Percentiles rank a stretch among this genome's conserved stretches.
Conservation (phyloP, 2,329 filamentous ascomycete species). For the Gnomoniopsis smithogilvyi region DNA sequence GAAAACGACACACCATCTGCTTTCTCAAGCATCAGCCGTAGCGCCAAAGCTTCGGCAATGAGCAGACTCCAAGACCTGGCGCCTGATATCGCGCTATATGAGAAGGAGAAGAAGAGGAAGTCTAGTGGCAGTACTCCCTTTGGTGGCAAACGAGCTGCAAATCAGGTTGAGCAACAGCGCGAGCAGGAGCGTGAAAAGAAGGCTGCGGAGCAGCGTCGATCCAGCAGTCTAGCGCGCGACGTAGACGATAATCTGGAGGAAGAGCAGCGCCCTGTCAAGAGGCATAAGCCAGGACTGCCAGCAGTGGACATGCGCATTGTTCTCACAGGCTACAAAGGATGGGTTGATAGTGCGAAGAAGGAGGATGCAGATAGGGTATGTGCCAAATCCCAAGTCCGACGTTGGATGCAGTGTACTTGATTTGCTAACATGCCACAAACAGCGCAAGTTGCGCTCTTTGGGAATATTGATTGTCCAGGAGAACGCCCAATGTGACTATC, state of each 20-base stretch:
- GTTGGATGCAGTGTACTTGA: slow-evolving; percentile 18
- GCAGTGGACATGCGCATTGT: slow-evolving; percentile 72
- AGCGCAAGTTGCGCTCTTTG: slow-evolving; percentile 78
- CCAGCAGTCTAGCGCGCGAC: slow-evolving; percentile 35
- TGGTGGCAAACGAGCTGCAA: slow-evolving; percentile 61
- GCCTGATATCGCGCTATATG: slow-evolving; percentile 82
- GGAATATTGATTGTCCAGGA: slow-evolving; percentile 81
- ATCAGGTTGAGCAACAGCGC: slow-evolving; percentile 51
- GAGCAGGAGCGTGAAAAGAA: slow-evolving; percentile 26
- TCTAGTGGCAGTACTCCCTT: slow-evolving; percentile 49
- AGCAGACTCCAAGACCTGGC: slow-evolving; percentile 73
- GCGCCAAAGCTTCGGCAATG: slow-evolving; percentile 83
- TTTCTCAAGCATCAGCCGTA: slow-evolving; percentile 68
- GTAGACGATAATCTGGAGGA: slow-evolving; percentile 33
- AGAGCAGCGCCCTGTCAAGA: slow-evolving; percentile 55
- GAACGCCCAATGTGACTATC: slow-evolving; percentile 72
- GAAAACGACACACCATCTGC: slow-evolving; percentile 79
- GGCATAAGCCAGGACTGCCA: slow-evolving; percentile 58
- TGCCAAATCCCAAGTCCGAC: too few species aligned
- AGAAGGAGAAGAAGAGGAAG: slow-evolving; percentile 85
- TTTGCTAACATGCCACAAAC: slow-evolving; percentile 21
- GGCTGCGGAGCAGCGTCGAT: slow-evolving; percentile 28
- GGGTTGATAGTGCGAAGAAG: slow-evolving; percentile 69
- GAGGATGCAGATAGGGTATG: slow-evolving; percentile 80
- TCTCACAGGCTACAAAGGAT: slow-evolving; percentile 79